These are phyloP conservation scores for Curvularia lunata DNA, from an alignment of 2,329 filamentous ascomycete species.

Conservation along the genomic window DNA sequence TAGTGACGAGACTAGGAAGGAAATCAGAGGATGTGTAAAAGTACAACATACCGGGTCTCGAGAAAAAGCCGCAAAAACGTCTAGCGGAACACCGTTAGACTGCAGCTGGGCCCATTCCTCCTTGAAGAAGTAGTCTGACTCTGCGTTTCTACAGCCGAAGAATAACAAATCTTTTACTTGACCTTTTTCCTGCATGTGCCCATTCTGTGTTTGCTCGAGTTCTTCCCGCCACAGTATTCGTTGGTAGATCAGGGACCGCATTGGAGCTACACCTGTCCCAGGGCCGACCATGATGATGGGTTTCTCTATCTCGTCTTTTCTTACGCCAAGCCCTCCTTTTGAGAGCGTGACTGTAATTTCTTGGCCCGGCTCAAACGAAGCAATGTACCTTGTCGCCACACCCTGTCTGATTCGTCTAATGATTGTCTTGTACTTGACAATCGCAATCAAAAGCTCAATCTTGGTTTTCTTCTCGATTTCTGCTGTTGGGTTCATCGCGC, in stretches of 20 bases:
- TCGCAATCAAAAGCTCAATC: slow-evolving; percentile 79
- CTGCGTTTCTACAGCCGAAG: slow-evolving; percentile 79
- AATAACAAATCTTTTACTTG: slow-evolving; percentile 64
- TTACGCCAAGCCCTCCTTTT: slow-evolving; percentile 57
- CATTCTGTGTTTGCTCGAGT: neutral
- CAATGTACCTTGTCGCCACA: slow-evolving; percentile 87
- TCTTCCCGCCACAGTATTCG: slow-evolving; percentile 56
- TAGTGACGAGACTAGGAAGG: neutral
- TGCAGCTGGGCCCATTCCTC: slow-evolving; percentile 70
- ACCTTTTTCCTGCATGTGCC: neutral
- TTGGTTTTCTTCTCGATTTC: slow-evolving; percentile 46
- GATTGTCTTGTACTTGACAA: slow-evolving; percentile 90
- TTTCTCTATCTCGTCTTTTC: slow-evolving; percentile 51
- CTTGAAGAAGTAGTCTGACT: slow-evolving; percentile 80
- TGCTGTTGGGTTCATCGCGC: slow-evolving; percentile 59
- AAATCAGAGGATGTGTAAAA: neutral
- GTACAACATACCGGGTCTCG: slow-evolving; percentile 62
- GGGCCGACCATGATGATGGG: slow-evolving; percentile 81
- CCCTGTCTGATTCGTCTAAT: slow-evolving; percentile 84
- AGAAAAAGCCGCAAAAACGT: slow-evolving; percentile 71
- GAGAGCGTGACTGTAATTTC: slow-evolving; percentile 65
- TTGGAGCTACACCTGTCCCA: slow-evolving; percentile 85
- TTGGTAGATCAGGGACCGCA: slow-evolving; percentile 81
- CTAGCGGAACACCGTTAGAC: slow-evolving; percentile 52
- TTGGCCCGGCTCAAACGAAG: slow-evolving; percentile 65